Evolutionary conservation across 495 filamentous ascomycete species (phyloP), one percentile per base, ranked within the genome.

Genomic region (Aspergillus avenaceus): DNA sequence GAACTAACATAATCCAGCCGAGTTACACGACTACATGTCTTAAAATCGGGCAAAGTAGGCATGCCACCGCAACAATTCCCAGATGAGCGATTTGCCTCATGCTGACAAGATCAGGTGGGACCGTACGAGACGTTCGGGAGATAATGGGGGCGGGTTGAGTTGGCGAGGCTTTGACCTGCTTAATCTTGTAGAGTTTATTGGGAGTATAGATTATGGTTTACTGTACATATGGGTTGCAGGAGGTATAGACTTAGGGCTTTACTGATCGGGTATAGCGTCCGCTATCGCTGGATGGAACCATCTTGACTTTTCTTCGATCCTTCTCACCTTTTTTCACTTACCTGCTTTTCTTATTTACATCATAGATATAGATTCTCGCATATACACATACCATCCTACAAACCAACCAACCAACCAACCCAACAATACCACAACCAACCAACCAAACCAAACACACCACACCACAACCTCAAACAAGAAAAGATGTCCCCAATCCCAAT

Each of bases 401-500:
- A 23, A 37, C 32, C 22, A 11, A 21, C 21, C 32, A 41, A 25
- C 13, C 12, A 16, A 13, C 16, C 21, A 28, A 29, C 25, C 5
- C 41, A 5, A 22, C 23, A 12, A 27, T 43, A 26, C n/a, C n/a
- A n/a, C 23, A 43, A 4, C 8, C 5, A 22, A 3, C 22, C 13
- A n/a, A n/a, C 14, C 25, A 12, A 41, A 28, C 21, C 7, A 0
- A 3, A 37, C 1, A 25, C 24, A 46, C 5, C 3, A 13, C 46
- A 41, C 14, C 9, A 11, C 38, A 40, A 45, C 22, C 21, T 12
- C 42, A 9, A 36, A 25, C 16, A 42, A 13, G 23, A 41, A 12
- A 50, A 36, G 41, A 80, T 83, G 79, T 49, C 80, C 5, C 84
- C 88, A 19, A 91, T 88, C 56, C 91, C 92, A 27, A 84, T 97